These are phyloP conservation scores for Jaltomata sinuosa DNA, from an alignment of 257 asterid genomes.

Conservation along the genomic window DNA sequence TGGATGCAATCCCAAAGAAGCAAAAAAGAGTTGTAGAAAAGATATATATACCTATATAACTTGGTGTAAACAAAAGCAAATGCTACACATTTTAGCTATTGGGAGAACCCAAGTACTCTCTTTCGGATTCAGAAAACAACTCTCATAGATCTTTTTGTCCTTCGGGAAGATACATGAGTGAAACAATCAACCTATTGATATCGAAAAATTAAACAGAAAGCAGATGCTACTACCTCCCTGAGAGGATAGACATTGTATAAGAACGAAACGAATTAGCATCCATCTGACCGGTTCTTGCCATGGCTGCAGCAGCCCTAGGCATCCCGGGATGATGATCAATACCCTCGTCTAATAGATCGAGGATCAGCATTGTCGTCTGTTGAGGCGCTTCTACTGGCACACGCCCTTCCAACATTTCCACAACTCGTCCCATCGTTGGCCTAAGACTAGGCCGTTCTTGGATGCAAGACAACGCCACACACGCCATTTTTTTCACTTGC, in stretches of 20 bases:
- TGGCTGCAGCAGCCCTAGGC: slow-evolving; percentile 12
- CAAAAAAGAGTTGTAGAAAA: background rate
- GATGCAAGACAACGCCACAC: slow-evolving; percentile 65
- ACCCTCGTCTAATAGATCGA: slow-evolving; percentile 34
- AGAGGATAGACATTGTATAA: slow-evolving; percentile 27
- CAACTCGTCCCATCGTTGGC: slow-evolving; percentile 64
- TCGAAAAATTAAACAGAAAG: background rate
- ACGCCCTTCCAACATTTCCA: slow-evolving; percentile 77
- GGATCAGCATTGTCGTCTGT: slow-evolving; percentile 34
- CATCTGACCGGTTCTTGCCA: background rate
- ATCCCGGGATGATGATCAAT: background rate
- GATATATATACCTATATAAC: background rate
- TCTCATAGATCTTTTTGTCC: background rate
- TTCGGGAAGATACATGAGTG: too few species aligned
- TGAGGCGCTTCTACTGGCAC: slow-evolving; percentile 43
- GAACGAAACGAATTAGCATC: slow-evolving; percentile 29
- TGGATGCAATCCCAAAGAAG: background rate
- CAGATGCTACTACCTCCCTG: slow-evolving; percentile 26
- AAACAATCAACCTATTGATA: background rate
- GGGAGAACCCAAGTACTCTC: background rate
- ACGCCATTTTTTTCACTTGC: slow-evolving; percentile 37
- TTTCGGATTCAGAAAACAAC: background rate
- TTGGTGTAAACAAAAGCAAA: background rate
- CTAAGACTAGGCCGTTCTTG: slow-evolving; percentile 56
- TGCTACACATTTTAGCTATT: background rate